These are phyloP conservation scores for Fusarium hostae DNA, from an alignment of 2,329 filamentous ascomycete species.

Conservation along the genomic window DNA sequence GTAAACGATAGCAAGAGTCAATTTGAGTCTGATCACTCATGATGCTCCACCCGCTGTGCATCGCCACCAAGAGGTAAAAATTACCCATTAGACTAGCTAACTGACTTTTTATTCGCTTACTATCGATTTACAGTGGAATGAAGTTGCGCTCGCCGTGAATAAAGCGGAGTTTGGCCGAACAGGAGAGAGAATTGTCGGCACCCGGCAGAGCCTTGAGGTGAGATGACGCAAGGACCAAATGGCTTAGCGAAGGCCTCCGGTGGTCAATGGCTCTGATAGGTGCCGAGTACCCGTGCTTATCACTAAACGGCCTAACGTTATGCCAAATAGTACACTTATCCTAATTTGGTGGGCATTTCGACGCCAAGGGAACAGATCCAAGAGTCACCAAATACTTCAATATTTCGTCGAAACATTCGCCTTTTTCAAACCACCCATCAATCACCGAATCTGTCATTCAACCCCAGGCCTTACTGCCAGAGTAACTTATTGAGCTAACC, in stretches of 20 bases:
- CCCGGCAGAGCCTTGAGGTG: neutral
- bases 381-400: neutral
- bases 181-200: neutral
- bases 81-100: neutral
- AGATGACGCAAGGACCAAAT: neutral
- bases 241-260: neutral
- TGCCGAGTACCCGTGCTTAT: conserved; percentile 2
- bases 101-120: neutral
- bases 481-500: fast-evolving
- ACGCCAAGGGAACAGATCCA: neutral
- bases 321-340: neutral
- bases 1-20: neutral
- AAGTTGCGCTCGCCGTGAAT: neutral
- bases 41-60: no score
- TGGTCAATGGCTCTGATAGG: neutral
- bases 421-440: neutral
- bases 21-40: neutral
- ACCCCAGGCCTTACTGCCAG: fast-evolving
- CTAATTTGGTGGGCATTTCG: neutral
- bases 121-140: neutral
- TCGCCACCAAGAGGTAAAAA: no score
- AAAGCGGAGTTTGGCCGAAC: neutral
- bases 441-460: neutral
- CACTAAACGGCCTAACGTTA: neutral
- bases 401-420: neutral